Percentiles rank a stretch among this genome's conserved stretches.
Evolutionary conservation across 768 basidiomycete species (phyloP).

Genomic region (Russula dissimulans): DNA sequence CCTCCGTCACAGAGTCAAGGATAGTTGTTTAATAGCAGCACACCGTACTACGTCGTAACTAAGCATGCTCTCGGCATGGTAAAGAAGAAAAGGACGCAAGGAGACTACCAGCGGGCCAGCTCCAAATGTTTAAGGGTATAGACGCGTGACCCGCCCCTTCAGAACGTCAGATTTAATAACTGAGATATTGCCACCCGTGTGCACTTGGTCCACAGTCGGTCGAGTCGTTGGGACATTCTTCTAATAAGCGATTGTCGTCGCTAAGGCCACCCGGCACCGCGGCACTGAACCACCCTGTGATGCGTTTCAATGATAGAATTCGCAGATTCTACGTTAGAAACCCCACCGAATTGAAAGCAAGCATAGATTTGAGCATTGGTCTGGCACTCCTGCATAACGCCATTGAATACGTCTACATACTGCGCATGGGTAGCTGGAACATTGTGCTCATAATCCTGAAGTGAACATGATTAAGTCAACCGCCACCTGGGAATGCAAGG

Average conservation of each 20-base stretch:
- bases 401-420: background rate
- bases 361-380: constrained; percentile 36
- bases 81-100: background rate
- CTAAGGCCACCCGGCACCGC: constrained; percentile 38
- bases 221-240: background rate
- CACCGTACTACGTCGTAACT: constrained; percentile 5
- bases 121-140: background rate
- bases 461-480: background rate
- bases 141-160: background rate
- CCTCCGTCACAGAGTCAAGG: too few species aligned
- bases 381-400: constrained; percentile 37
- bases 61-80: background rate
- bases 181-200: constrained; percentile 45
- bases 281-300: constrained; percentile 42
- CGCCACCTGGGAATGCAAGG: background rate
- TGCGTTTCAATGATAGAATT: background rate
- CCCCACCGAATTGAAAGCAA: constrained; percentile 57
- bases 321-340: constrained; percentile 20
- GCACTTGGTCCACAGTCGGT: constrained; percentile 30
- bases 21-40: background rate
- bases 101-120: constrained; percentile 5
- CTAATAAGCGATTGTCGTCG: constrained; percentile 30
- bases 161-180: background rate
- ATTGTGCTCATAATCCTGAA: constrained; percentile 44
- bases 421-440: constrained; percentile 31